Evolutionary conservation across 2,329 filamentous ascomycete species (phyloP).

Genomic region (Xylariaceae sp.): DNA sequence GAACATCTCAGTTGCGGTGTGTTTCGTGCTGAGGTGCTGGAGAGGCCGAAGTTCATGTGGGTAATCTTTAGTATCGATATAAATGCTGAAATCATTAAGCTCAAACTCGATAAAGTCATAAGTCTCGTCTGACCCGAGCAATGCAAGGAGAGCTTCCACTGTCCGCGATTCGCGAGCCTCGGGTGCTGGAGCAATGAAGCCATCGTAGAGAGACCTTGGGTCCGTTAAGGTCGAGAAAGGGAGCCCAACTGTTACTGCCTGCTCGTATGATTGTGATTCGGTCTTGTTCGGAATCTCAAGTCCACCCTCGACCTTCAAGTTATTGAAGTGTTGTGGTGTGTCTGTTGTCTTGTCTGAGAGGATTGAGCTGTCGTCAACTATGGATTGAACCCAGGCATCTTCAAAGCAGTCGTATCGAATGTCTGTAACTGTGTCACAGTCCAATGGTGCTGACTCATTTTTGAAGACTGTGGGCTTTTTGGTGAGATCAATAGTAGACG

Average conservation of each 20-base stretch:
- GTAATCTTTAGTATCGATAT: constrained; percentile 37
- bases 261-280: too few species aligned
- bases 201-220: constrained; percentile 26
- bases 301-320: too few species aligned
- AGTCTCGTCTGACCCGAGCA: constrained; percentile 2
- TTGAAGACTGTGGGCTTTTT: neutral
- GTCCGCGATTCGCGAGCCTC: constrained; percentile 29
- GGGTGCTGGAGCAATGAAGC: constrained; percentile 23
- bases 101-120: constrained; percentile 44
- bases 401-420: too few species aligned
- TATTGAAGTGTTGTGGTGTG: too few species aligned
- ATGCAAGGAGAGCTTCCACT: constrained; percentile 29
- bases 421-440: neutral
- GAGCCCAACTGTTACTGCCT: constrained; percentile 15
- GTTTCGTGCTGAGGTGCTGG: constrained; percentile 45
- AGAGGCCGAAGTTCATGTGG: constrained; percentile 52
- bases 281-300: too few species aligned
- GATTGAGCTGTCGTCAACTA: too few species aligned
- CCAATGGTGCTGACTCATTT: neutral
- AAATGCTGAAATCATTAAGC: constrained; percentile 57
- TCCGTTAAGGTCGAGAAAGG: constrained; percentile 23
- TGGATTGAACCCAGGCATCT: too few species aligned
- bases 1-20: constrained; percentile 36
- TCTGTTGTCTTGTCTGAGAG: too few species aligned
- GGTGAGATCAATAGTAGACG: too few species aligned